Conservation (phyloP, 1,139 yeast species). For the Debaryomyces udenii region DNA sequence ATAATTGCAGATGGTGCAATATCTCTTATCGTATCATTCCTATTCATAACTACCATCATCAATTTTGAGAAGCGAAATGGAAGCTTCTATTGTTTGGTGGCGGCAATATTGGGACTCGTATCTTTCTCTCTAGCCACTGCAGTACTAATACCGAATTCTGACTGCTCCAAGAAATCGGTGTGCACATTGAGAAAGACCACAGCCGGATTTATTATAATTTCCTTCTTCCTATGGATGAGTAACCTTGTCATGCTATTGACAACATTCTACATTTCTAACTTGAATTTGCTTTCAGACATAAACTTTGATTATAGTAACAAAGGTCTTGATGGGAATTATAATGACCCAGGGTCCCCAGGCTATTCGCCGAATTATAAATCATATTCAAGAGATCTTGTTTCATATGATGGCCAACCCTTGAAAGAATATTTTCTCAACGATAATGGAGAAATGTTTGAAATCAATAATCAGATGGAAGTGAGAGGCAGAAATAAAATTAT, state of each 20-base stretch:
- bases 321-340: conserved; percentile 19
- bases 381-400: not conserved
- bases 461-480: conserved; percentile 28
- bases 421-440: conserved; percentile 36
- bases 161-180: conserved; percentile 23
- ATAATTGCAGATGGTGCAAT: conserved; percentile 43
- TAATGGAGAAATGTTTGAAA: conserved; percentile 40
- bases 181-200: conserved; percentile 42
- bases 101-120: conserved; percentile 36
- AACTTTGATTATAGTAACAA: conserved; percentile 37
- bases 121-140: conserved; percentile 37
- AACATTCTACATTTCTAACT: conserved; percentile 43
- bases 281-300: conserved; percentile 39
- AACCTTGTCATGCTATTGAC: conserved; percentile 45
- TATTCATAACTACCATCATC: conserved; percentile 39
- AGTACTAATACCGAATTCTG: conserved; percentile 26
- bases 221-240: conserved; percentile 45
- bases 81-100: conserved; percentile 43
- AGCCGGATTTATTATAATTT: conserved; percentile 41
- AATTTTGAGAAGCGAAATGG: conserved; percentile 48
- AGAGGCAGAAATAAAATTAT: conserved; percentile 35
- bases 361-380: conserved; percentile 5
- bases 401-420: conserved; percentile 21
- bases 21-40: conserved; percentile 35
- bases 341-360: not conserved